Conservation (phyloP, 2,329 filamentous ascomycete genomes). For the Colletotrichum endophyticum region DNA sequence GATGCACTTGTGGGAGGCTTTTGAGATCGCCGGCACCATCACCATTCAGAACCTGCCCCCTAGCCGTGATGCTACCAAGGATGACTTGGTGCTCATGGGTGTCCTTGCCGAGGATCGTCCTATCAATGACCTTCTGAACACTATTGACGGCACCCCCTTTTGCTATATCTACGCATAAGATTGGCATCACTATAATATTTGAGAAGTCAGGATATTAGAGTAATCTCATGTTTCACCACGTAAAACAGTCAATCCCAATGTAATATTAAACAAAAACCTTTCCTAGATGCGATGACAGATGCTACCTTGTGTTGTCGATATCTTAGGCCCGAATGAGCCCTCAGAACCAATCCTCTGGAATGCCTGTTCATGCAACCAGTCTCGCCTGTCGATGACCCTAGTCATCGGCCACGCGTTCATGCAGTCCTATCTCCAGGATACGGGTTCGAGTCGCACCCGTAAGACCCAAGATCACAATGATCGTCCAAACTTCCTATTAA, state of each 20-base stretch:
- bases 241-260: neutral
- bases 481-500: too few relatives aligned
- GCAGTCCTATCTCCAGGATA: too few relatives aligned
- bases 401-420: neutral
- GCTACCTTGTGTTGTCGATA: too few relatives aligned
- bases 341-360: neutral
- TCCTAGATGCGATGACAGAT: neutral
- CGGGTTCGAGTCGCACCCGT: too few relatives aligned
- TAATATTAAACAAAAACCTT: neutral
- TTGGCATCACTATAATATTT: neutral
- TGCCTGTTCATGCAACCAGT: neutral
- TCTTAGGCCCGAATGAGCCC: neutral
- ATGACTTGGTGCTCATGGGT: conserved; percentile 31
- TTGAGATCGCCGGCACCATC: conserved; percentile 24
- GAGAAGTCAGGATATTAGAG: fast-evolving
- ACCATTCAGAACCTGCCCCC: conserved; percentile 25
- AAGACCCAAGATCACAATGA: too few relatives aligned
- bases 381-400: neutral
- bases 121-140: conserved; percentile 37
- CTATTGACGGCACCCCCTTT: conserved; percentile 34
- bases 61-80: conserved; percentile 23
- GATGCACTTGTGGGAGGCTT: conserved; percentile 17
- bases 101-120: conserved; percentile 25
- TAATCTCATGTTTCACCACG: fast-evolving
- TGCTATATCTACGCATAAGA: conserved; percentile 33